These are phyloP conservation scores for Acacia melanoxylon DNA, from an alignment of 306 rosid genomes.

Conservation along the genomic window DNA sequence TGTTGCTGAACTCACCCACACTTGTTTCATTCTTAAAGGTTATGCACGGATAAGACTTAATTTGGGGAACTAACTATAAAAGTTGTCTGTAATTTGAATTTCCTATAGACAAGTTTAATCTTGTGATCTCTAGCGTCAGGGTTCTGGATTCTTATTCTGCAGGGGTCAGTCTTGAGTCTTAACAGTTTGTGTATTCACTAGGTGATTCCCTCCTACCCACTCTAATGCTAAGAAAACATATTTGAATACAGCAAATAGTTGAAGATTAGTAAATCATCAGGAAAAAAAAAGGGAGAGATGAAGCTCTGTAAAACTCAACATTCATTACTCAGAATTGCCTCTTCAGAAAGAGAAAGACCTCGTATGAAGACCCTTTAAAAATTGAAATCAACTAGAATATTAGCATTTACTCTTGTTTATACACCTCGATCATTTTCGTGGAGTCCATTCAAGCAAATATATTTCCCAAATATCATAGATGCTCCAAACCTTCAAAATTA, in stretches of 20 bases:
- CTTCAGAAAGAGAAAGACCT: not conserved
- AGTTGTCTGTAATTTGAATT: not conserved
- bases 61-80: not conserved
- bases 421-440: not conserved
- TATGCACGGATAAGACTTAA: not conserved
- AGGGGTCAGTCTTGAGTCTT: not conserved
- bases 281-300: not conserved
- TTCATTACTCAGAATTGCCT: not conserved
- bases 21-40: not conserved
- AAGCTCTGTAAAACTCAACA: not conserved
- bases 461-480: not conserved
- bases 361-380: not conserved
- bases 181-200: not conserved
- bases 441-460: not conserved
- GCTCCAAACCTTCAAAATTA: not conserved
- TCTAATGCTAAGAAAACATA: not conserved
- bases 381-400: not conserved
- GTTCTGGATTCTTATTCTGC: not conserved
- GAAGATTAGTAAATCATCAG: not conserved
- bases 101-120: not conserved
- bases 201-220: not conserved
- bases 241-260: not conserved
- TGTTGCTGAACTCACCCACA: conserved; percentile 9
- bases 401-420: not conserved
- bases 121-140: not conserved